Conservation (phyloP, 2,329 filamentous ascomycete species). For the Trichoderma brevicompactum region DNA sequence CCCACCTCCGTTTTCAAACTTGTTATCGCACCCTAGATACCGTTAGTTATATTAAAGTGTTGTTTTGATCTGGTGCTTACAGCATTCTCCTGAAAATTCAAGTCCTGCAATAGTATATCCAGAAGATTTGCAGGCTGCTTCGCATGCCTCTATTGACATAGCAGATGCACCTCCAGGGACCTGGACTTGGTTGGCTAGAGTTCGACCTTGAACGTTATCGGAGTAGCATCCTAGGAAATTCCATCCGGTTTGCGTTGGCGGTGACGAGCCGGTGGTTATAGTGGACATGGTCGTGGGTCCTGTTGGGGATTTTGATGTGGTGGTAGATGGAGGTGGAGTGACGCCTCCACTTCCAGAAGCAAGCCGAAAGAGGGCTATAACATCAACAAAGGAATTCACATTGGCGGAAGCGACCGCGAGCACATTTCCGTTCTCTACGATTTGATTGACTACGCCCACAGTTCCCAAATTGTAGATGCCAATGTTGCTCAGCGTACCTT, state of each 20-base stretch:
- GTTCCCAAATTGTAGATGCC: slow-evolving; percentile 14
- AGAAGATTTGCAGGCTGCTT: slow-evolving; percentile 6
- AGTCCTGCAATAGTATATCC: slow-evolving; percentile 11
- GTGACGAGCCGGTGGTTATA: not conserved
- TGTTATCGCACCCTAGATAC: slow-evolving; percentile 2
- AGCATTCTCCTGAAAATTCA: slow-evolving; percentile 14
- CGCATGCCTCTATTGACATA: slow-evolving; percentile 12
- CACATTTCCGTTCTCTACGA: slow-evolving; percentile 3
- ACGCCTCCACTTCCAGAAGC: slow-evolving; percentile 17
- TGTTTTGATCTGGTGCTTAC: not conserved
- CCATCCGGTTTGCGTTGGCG: slow-evolving; percentile 2
- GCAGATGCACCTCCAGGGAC: slow-evolving; percentile 15
- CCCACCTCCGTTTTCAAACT: slow-evolving; percentile 6
- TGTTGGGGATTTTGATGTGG: not conserved
- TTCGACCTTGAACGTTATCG: not conserved
- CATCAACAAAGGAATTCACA: slow-evolving; percentile 6
- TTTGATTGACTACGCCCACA: slow-evolving; percentile 12
- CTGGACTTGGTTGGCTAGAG: slow-evolving; percentile 14
- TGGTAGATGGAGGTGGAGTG: slow-evolving; percentile 2
- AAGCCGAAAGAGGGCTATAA: slow-evolving; percentile 9
- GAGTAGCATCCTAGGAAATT: slow-evolving; percentile 11
- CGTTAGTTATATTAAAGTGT: not conserved
- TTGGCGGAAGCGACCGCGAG: not conserved
- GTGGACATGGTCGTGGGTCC: not conserved
- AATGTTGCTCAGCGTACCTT: slow-evolving; percentile 7